Evolutionary conservation across 2,329 filamentous ascomycete species (phyloP).

Genomic region (Trichoderma arundinaceum): DNA sequence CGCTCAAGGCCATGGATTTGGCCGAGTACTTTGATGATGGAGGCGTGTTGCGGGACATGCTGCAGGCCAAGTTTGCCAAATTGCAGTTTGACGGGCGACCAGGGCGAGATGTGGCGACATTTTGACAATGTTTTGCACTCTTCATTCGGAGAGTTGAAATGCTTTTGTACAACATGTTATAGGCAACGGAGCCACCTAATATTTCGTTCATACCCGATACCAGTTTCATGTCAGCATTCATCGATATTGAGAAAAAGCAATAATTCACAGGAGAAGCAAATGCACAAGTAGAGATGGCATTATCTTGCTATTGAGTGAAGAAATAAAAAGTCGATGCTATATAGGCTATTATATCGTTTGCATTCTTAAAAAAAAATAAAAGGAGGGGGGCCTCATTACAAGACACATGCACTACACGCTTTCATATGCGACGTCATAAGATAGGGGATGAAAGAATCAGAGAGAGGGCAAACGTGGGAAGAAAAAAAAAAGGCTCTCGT

Average conservation of each 20-base stretch:
- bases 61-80: conserved; percentile 53
- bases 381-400: not conserved
- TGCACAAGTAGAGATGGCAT: not conserved
- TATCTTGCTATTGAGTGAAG: not conserved
- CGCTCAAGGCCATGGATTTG: conserved; percentile 64
- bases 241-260: not conserved
- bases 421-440: conserved; percentile 4
- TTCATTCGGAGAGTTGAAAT: not conserved
- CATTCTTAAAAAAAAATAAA: not conserved
- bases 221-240: not conserved
- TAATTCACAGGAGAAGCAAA: not conserved
- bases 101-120: not conserved
- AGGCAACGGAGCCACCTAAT: not conserved
- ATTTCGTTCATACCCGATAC: not conserved
- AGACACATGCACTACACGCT: conserved; percentile 6
- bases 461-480: not conserved
- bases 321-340: conserved; percentile 2
- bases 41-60: conserved; percentile 50
- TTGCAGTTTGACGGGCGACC: conserved; percentile 41
- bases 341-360: conserved; percentile 14
- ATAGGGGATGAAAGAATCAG: not conserved
- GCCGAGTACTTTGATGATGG: conserved; percentile 64
- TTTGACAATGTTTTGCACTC: not conserved
- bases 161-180: not conserved
- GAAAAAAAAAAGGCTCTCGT: conserved; percentile 11